Conservation (phyloP, 1,139 yeast genomes). For the Debaryomyces singareniensis region DNA sequence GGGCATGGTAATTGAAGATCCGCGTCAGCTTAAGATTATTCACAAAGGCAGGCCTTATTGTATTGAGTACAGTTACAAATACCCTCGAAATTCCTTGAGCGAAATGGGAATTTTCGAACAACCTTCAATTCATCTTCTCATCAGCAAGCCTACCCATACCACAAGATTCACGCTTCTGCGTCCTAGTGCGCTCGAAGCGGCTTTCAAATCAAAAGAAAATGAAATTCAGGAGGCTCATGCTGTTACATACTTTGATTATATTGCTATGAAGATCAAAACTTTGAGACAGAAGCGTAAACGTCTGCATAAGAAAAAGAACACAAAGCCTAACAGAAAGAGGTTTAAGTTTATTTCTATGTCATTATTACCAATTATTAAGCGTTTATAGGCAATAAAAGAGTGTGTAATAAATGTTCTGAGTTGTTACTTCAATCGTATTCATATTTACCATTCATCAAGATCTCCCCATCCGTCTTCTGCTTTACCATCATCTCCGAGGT, state of each 20-base stretch:
- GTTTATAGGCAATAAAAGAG: no score
- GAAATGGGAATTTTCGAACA: neutral
- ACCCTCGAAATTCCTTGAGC: neutral
- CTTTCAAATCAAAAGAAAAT: neutral
- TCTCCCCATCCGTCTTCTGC: constrained; percentile 53
- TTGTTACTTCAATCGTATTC: neutral
- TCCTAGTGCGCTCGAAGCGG: neutral
- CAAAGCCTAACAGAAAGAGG: neutral
- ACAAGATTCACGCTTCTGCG: neutral
- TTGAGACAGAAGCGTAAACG: neutral
- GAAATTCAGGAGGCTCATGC: no score
- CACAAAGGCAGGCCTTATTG: neutral
- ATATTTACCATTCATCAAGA: constrained; percentile 14
- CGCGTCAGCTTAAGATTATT: neutral
- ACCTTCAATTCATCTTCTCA: neutral
- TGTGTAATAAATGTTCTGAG: neutral
- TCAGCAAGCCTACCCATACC: neutral
- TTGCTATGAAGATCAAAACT: neutral
- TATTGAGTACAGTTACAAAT: neutral
- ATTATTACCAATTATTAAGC: no score
- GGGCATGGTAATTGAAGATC: neutral
- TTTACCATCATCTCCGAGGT: constrained; percentile 33
- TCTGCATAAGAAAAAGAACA: neutral
- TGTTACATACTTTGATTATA: neutral
- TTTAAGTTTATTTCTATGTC: no score